These are phyloP conservation scores for Aphanomyces invadans DNA, from an alignment of 352 stramenopile genomes.

Conservation along the genomic window DNA sequence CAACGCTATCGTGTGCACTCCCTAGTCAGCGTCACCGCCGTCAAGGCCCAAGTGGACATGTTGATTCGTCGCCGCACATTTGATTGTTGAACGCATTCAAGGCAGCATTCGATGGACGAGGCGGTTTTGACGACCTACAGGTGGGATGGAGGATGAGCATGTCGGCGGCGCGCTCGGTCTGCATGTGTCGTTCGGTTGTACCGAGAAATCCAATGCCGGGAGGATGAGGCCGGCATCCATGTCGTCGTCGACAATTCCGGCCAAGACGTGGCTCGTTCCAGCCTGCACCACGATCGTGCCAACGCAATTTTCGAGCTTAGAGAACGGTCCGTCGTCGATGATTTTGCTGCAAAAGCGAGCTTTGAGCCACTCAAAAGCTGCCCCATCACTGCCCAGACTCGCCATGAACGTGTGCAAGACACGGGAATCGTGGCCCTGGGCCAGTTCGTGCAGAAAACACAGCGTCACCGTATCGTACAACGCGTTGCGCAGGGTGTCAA, in stretches of 20 bases:
- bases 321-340: constrained; percentile 14
- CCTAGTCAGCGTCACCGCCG: neutral
- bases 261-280: neutral
- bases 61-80: too few species aligned
- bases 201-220: neutral
- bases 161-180: too few species aligned
- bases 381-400: neutral
- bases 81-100: neutral
- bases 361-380: constrained; percentile 9
- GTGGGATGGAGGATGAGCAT: too few species aligned
- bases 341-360: constrained; percentile 4
- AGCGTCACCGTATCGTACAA: constrained; percentile 21
- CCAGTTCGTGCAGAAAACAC: constrained; percentile 22
- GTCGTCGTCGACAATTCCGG: constrained; percentile 9
- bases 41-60: too few species aligned
- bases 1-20: neutral
- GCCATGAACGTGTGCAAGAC: neutral
- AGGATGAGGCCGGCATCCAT: neutral
- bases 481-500: neutral
- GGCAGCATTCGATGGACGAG: neutral
- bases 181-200: neutral
- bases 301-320: constrained; percentile 6
- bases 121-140: neutral
- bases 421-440: neutral
- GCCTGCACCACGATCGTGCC: neutral